Evolutionary conservation across 306 rosid species (phyloP), one percentile per base, ranked within the genome.

Genomic region (Casuarina glauca): DNA sequence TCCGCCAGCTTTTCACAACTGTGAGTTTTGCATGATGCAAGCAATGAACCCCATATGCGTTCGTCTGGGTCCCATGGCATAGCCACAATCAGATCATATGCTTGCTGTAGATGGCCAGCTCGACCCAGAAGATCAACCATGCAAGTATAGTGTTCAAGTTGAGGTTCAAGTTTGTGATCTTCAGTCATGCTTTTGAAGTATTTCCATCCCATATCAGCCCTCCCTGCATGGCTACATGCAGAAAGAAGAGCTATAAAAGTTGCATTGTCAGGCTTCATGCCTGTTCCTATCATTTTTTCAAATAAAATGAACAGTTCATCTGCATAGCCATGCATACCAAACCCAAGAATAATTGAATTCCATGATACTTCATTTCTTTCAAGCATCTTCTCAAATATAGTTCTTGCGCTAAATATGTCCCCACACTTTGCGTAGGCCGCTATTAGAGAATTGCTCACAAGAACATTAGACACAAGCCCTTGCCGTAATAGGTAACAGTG

Each of bases 41-140:
- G 88, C 72, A 85, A 78, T 5, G 88, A 81, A 74, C 87, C 87
- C 87, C 87, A 84, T 74, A 84, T 69, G 52, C 71, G 72, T 44
- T 84, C 84, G 63, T 84, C 85, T 0, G 78, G 67, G 48, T 5
- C 74, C 60, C 76, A 81, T 49, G 82, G 82, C 86, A 82, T 82
- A 38, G 77, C 38, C 79, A 77, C 52, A 50, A 85, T 73, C 76
- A 86, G 66, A 74, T 86, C 80, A 70, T 76, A 82, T 61, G 89
- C 89, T 6, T 77, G 78, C 72, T 74, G 61, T n/a, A 82, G 69
- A 46, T 82, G 72, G 66, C 82, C 84, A 32, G 76, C 89, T 79
- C 84, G 82, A 61, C 86, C 84, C 15, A 85, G 74, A 73, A 85
- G 86, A 79, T 82, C 89, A 67, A 86, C 89, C 82, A 80, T 69